Percentiles rank a stretch among this genome's conserved stretches.
Conservation (phyloP, 352 stramenopile genomes). For the Sclerospora graminicola region DNA sequence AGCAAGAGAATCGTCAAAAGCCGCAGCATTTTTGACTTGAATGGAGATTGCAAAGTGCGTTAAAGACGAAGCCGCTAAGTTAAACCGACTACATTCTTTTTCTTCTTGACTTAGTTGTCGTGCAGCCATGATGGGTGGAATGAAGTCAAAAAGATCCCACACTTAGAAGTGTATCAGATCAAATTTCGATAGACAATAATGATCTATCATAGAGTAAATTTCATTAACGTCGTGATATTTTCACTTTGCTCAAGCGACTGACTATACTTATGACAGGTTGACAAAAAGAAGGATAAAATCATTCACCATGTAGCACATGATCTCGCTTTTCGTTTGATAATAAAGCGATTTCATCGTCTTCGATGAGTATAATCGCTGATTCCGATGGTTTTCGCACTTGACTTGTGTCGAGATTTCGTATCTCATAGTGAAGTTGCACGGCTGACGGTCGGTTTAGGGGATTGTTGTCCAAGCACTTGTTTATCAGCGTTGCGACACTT, state of each 20-base stretch:
- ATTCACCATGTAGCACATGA: too few relatives aligned
- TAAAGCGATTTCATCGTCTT: constrained; percentile 18
- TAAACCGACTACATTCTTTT: too few relatives aligned
- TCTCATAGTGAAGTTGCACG: constrained; percentile 55
- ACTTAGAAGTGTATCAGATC: too few relatives aligned
- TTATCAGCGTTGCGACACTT: constrained; percentile 29
- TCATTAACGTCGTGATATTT: too few relatives aligned
- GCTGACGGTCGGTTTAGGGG: constrained; percentile 39
- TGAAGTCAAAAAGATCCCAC: constrained; percentile 1
- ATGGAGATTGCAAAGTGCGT: neutral
- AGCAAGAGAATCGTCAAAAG: neutral
- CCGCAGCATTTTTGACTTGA: constrained; percentile 2
- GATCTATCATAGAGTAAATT: too few relatives aligned
- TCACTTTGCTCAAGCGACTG: too few relatives aligned
- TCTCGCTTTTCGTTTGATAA: constrained; percentile 10
- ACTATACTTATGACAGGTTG: too few relatives aligned
- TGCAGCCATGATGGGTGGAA: constrained; percentile 19
- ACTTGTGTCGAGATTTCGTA: constrained; percentile 22
- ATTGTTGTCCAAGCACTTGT: constrained; percentile 38
- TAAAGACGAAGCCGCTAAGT: too few relatives aligned
- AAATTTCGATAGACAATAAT: too few relatives aligned
- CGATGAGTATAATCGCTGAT: constrained; percentile 11
- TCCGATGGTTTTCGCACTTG: constrained; percentile 2
- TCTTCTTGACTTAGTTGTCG: too few relatives aligned
- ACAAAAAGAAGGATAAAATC: too few relatives aligned